Base-by-base conservation (phyloP, 768 basidiomycete species). In the Suillus variegatus region DNA sequence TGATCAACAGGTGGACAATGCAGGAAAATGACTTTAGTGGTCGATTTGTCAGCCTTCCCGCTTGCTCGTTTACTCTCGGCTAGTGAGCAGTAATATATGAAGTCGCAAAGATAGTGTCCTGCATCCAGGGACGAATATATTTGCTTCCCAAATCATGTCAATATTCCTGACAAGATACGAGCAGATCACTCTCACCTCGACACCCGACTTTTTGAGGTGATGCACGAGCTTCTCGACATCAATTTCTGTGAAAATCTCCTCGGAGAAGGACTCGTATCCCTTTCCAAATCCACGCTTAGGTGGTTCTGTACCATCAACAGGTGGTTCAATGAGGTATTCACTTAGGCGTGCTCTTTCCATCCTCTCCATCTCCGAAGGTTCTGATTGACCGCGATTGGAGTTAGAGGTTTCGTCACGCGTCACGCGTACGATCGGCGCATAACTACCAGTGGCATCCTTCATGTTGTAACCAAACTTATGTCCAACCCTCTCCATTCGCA, bases 41-140 rank as follows among this genome's bases (percentile, higher is more conserved):
- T 70, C 16, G 75, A 74, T 35, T 74, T 77, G 58, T 76, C 75
- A 43, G 57, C 74, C 57, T 78, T 76, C 41, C 70, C 64, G n/a
- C 66, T 68, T 9, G 66, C 67, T 4, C 88, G 84, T 71, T 83
- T 85, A 35, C 85, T 82, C 72, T 91, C 90, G 6, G 89, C 89
- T 35, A 92, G 82, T 12, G 89, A 91, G 71, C 89, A 88, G 70
- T 90, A 93, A 73, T 89, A 91, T 65, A 88, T 84, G 74, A 89
- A 92, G 77, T 92, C 91, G 72, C 88, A 90, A 13, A 92, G 76
- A 74, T 87, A 93, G 73, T 90, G 88, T 0, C 90, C 91, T 18
- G 90, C 88, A 71, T 92, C 91, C 82, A 88, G 84, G 3, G 90
- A 91, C 22, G 88, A 83, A 72, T 88, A 87, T 25, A 91, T 86